Evolutionary conservation across 768 basidiomycete genomes (phyloP), one percentile per base, ranked within the genome.

Genomic region (Podaxis rugospora): DNA sequence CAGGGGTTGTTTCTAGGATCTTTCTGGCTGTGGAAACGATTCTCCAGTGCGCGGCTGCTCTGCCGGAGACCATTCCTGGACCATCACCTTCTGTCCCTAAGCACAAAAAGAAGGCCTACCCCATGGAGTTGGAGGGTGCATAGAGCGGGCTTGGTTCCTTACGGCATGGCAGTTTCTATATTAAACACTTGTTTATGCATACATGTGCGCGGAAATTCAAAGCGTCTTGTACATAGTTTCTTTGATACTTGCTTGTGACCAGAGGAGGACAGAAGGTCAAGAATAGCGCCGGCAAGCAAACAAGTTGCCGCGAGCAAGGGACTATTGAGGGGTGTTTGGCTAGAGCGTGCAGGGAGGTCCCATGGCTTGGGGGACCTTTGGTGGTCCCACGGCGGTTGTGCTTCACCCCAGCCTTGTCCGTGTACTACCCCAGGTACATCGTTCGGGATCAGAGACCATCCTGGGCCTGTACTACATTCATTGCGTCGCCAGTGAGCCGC

Each of bases 1-100:
- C 37, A 16, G 42, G 39, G 25, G 35, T 13, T 55, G 57, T 16
- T 16, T 51, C 21, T 55, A 77, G 75, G 74, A 76, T 61, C 54
- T 70, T n/a, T 70, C 67, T 23, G 76, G 76, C 4, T 77, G 76
- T 54, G 76, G 76, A 1, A 73, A 72, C 36, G 76, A 76, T 57
- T 68, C 68, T 5, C 75, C 76, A 16, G 76, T 76, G 6, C 70
- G 69, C 27, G 76, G 73, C 4, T 75, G 74, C 62, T 69, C 70
- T 27, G 70, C 74, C 25, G 76, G 75, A 14, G 67, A 68, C 39
- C 66, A 74, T 51, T 63, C 68, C 18, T 76, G 71, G 66, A 74
- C 73, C 23, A 66, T 74, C 40, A 72, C 70, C 14, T 74, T 72
- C 68, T 73, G 72, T 57, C 70, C 73, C 35, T 73, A 60, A 69